These are phyloP conservation scores for Amanita pseudoporphyria DNA, from an alignment of 768 basidiomycete species.

Conservation along the genomic window DNA sequence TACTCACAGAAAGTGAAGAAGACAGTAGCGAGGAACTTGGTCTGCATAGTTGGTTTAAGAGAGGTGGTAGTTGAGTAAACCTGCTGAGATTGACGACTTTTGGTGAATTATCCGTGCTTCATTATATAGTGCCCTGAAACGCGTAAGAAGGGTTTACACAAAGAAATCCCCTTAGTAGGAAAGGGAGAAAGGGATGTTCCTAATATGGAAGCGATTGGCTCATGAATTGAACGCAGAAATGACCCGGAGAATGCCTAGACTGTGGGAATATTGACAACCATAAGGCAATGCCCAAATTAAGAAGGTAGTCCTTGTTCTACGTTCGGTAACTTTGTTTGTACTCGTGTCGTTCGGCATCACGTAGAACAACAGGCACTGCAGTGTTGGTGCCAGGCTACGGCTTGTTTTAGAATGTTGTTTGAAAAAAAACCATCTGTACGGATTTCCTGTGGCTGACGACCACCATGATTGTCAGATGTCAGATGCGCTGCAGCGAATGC, in stretches of 20 bases:
- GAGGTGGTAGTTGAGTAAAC: not conserved
- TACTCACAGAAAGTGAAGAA: slow-evolving; percentile 21
- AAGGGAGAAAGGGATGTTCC: not conserved
- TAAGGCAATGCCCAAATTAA: not conserved
- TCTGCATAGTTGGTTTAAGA: slow-evolving; percentile 21
- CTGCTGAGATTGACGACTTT: not conserved
- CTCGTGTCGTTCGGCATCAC: not conserved
- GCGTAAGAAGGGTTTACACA: not conserved
- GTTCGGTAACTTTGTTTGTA: too few relatives aligned
- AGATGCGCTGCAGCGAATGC: too few relatives aligned
- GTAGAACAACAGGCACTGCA: too few relatives aligned
- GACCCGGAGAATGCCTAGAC: not conserved
- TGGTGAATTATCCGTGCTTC: too few relatives aligned
- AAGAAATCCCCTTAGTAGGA: slow-evolving; percentile 1
- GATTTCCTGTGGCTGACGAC: too few relatives aligned
- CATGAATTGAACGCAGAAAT: too few relatives aligned
- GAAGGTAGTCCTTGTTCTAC: slow-evolving; percentile 8
- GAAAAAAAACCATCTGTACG: not conserved
- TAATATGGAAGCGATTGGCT: not conserved
- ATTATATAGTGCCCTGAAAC: too few relatives aligned
- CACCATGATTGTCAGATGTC: too few relatives aligned
- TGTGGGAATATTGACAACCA: not conserved
- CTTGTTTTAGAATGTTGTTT: too few relatives aligned
- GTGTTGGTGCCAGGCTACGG: too few relatives aligned
- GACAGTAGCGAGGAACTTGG: slow-evolving; percentile 16